phyloP scores from a whole-genome alignment of 169 alveolate species.

The Babesia sp. region DNA sequence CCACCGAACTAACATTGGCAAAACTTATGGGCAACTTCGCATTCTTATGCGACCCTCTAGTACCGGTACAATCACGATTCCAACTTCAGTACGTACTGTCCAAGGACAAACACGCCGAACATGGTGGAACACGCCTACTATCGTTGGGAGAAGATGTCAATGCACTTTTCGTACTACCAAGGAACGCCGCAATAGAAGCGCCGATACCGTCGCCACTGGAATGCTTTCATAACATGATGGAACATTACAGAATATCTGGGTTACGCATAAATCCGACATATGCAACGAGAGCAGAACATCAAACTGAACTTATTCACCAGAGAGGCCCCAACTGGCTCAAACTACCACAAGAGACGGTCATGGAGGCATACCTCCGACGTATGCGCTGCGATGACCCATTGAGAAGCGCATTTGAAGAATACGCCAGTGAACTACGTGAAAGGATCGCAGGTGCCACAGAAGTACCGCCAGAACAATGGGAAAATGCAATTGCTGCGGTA shows the following conservation, averaged over 20 bases:
- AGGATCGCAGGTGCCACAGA: conserved; percentile 51
- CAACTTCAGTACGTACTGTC: conserved; percentile 57
- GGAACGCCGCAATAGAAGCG: conserved; percentile 31
- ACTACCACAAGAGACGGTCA: conserved; percentile 32
- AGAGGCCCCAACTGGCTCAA: conserved; percentile 68
- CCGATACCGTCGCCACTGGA: conserved; percentile 45
- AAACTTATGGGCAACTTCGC: conserved; percentile 68
- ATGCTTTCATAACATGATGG: conserved; percentile 57
- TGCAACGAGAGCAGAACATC: conserved; percentile 43
- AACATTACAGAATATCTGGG: conserved; percentile 39
- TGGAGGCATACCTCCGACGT: conserved; percentile 61
- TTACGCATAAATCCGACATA: conserved; percentile 52
- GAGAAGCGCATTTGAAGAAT: conserved; percentile 29
- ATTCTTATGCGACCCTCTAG: conserved; percentile 72
- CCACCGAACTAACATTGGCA: conserved; percentile 66
- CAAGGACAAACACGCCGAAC: conserved; percentile 37
- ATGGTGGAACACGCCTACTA: conserved; percentile 28
- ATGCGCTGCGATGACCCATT: conserved; percentile 65
- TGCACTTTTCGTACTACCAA: conserved; percentile 55
- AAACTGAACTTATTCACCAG: conserved; percentile 53
- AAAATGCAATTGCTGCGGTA: conserved; percentile 18
- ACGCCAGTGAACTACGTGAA: conserved; percentile 45
- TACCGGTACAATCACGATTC: conserved; percentile 66
- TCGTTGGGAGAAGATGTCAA: conserved; percentile 61
- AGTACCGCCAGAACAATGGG: conserved; percentile 47